Percentiles rank a stretch among this genome's conserved stretches.
Conservation (phyloP, 2,329 filamentous ascomycete species). For the Exophiala spinifera region DNA sequence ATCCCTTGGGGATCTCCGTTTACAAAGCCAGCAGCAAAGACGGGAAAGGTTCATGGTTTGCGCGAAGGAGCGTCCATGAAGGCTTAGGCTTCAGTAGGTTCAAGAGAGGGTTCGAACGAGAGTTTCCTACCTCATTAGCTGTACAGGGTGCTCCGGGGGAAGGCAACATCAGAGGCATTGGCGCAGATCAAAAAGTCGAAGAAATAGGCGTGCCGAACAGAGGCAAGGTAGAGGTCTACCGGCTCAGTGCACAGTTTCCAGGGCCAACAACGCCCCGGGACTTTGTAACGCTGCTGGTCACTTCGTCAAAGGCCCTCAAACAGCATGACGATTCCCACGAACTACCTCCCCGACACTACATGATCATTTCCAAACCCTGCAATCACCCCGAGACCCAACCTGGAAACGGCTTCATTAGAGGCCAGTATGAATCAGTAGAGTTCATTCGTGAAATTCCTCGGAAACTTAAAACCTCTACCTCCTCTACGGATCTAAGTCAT, state of each 20-base stretch:
- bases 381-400: slow-evolving; percentile 69
- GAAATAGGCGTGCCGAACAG: slow-evolving; percentile 47
- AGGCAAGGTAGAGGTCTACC: slow-evolving; percentile 60
- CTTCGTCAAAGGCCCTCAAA: slow-evolving; percentile 50
- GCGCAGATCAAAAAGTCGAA: slow-evolving; percentile 73
- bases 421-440: slow-evolving; percentile 87
- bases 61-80: slow-evolving; percentile 75
- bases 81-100: slow-evolving; percentile 74
- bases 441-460: slow-evolving; percentile 78
- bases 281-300: slow-evolving; percentile 77
- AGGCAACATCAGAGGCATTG: slow-evolving; percentile 78
- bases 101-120: slow-evolving; percentile 70
- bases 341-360: slow-evolving; percentile 63
- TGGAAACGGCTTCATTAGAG: slow-evolving; percentile 72
- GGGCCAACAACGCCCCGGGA: slow-evolving; percentile 84
- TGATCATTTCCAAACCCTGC: slow-evolving; percentile 84
- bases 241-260: slow-evolving; percentile 84
- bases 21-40: slow-evolving; percentile 79
- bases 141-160: slow-evolving; percentile 67
- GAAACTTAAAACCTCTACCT: slow-evolving; percentile 45
- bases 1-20: slow-evolving; percentile 71
- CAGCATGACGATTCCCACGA: slow-evolving; percentile 27
- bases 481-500: slow-evolving; percentile 43
- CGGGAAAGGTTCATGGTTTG: slow-evolving; percentile 85
- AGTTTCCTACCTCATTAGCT: slow-evolving; percentile 76